A percentile compares a stretch with the other conserved stretches of the same genome.
Conservation (phyloP, 192 early-diverging fungal genomes). For the Backusella morwellensis region DNA sequence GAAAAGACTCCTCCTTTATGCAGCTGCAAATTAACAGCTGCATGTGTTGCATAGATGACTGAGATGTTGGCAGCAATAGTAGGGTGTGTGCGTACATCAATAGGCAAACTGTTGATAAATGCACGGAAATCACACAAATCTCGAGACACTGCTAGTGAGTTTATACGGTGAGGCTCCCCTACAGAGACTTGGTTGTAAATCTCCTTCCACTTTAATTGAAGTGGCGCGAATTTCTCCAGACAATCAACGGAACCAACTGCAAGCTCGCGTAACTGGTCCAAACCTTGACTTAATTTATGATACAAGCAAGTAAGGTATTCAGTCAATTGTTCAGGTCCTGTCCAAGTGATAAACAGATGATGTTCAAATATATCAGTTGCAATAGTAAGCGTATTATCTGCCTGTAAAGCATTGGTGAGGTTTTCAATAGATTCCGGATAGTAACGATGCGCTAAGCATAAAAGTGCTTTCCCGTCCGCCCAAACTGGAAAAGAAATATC, state of each 20-base stretch:
- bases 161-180: not conserved
- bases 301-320: not conserved
- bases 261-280: constrained; percentile 2
- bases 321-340: not conserved
- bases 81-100: not conserved
- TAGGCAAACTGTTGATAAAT: not conserved
- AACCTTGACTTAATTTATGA: not conserved
- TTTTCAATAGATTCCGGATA: constrained; percentile 8
- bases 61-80: not conserved
- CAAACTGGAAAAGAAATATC: constrained; percentile 10
- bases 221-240: constrained; percentile 1
- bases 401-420: not conserved
- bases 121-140: constrained; percentile 7
- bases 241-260: constrained; percentile 5
- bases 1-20: constrained; percentile 5
- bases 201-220: constrained; percentile 4
- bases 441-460: constrained; percentile 14
- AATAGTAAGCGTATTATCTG: not conserved
- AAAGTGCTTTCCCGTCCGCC: constrained; percentile 2
- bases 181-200: not conserved
- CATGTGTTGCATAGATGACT: constrained; percentile 8
- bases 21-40: constrained; percentile 16
- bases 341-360: not conserved
- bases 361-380: constrained; percentile 5
- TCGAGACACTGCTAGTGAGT: constrained; percentile 3